phyloP scores from a whole-genome alignment of 257 asterid species.

The Solanum etuberosum region DNA sequence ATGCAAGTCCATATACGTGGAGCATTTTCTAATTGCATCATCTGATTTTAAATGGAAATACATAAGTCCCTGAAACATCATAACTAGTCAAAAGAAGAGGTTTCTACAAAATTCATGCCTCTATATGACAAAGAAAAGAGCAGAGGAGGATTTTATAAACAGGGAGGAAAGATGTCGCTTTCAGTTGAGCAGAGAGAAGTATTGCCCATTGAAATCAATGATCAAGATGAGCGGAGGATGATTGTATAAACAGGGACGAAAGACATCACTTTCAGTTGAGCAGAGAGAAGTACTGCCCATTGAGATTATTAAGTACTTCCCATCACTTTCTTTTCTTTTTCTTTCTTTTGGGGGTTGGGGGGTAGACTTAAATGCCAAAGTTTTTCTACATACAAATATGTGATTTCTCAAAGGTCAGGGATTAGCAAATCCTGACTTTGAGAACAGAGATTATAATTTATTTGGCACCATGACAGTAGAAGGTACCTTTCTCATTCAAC shows the following conservation, averaged over 20 bases:
- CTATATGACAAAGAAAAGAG: background rate
- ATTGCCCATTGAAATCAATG: background rate
- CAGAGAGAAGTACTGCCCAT: background rate
- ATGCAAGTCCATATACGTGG: background rate
- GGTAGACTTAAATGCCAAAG: no score
- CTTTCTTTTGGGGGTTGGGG: no score
- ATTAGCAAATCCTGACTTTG: background rate
- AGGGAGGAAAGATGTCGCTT: background rate
- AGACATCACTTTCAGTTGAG: background rate
- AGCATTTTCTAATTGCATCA: background rate
- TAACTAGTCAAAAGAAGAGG: background rate
- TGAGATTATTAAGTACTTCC: background rate
- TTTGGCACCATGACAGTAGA: background rate
- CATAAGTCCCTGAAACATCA: background rate
- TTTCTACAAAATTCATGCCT: background rate
- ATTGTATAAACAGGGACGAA: background rate
- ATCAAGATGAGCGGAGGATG: background rate
- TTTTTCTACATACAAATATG: no score
- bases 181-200: background rate
- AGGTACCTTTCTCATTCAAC: background rate
- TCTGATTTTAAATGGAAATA: background rate
- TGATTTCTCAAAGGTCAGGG: no score
- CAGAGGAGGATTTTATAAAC: background rate
- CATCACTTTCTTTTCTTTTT: background rate
- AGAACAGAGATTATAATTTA: background rate